Conservation (phyloP, 2,329 filamentous ascomycete genomes). For the Tolypocladium paradoxum region DNA sequence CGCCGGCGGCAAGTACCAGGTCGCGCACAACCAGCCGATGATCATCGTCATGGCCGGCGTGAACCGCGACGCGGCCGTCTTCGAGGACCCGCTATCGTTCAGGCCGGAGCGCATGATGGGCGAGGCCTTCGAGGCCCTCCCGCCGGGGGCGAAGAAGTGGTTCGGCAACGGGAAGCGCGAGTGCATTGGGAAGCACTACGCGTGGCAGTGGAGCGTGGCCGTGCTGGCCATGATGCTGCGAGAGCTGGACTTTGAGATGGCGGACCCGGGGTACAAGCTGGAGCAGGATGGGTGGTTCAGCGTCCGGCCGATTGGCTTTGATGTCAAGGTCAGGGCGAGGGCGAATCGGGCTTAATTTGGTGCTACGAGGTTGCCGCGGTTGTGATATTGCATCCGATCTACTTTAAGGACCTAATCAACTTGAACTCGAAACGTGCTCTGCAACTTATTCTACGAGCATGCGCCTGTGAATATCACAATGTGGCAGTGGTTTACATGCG, state of each 20-base stretch:
- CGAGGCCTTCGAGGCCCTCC: constrained; percentile 30
- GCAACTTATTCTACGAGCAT: no score
- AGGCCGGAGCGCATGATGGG: constrained; percentile 38
- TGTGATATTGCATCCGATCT: neutral
- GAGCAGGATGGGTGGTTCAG: constrained; percentile 43
- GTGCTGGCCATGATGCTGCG: constrained; percentile 31
- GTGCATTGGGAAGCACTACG: constrained; percentile 41
- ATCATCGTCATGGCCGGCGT: constrained; percentile 39
- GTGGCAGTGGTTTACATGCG: no score
- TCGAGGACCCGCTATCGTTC: constrained; percentile 35
- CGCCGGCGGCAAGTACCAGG: constrained; percentile 35
- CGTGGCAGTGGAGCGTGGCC: constrained; percentile 32
- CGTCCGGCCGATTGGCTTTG: constrained; percentile 34
- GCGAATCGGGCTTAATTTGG: neutral
- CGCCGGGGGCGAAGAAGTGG: constrained; percentile 35
- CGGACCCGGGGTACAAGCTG: constrained; percentile 26
- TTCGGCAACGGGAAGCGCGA: constrained; percentile 41
- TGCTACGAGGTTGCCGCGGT: neutral
- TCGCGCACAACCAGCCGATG: constrained; percentile 36
- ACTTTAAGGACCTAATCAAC: neutral
- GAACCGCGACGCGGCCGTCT: constrained; percentile 37
- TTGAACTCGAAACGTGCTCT: neutral
- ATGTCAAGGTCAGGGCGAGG: constrained; percentile 30
- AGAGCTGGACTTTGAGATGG: constrained; percentile 35
- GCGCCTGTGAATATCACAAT: no score